Conservation (phyloP, 169 alveolate genomes). For the Plasmodium coatneyi region DNA sequence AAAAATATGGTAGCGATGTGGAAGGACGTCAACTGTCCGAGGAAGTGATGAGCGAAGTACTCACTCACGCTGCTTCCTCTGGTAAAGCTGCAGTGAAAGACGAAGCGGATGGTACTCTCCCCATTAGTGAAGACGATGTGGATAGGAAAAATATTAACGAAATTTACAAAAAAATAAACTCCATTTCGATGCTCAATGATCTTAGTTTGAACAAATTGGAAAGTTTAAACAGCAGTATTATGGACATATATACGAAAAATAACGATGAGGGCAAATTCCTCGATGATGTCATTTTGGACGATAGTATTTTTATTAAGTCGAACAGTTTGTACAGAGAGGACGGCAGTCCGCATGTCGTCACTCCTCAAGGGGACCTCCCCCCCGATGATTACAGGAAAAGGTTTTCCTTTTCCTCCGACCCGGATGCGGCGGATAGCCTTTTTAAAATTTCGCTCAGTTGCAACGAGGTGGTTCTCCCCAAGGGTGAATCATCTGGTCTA, state of each 20-base stretch:
- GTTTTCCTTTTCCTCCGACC: background rate
- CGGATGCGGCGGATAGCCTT: conserved; percentile 4
- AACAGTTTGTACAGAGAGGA: background rate
- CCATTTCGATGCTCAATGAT: conserved; percentile 46
- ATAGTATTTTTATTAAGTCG: conserved; percentile 50
- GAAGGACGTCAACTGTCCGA: background rate
- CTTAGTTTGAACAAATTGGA: conserved; percentile 60
- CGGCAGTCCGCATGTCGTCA: background rate
- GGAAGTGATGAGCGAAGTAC: background rate
- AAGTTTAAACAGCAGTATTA: conserved; percentile 46
- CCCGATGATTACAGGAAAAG: background rate
- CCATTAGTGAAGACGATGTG: conserved; percentile 24
- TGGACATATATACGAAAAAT: conserved; percentile 27
- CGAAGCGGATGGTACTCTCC: background rate
- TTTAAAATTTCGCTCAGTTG: conserved; percentile 45
- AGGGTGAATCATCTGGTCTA: background rate
- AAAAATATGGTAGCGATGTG: background rate
- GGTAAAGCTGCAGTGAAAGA: background rate
- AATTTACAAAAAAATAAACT: conserved; percentile 44
- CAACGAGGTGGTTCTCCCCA: conserved; percentile 9
- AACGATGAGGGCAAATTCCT: conserved; percentile 36
- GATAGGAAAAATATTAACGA: conserved; percentile 18
- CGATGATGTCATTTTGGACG: conserved; percentile 60
- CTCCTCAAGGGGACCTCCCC: background rate
- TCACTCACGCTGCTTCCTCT: background rate